Conservation (phyloP, 345 rosid genomes). For the Geranium rotundifolium region DNA sequence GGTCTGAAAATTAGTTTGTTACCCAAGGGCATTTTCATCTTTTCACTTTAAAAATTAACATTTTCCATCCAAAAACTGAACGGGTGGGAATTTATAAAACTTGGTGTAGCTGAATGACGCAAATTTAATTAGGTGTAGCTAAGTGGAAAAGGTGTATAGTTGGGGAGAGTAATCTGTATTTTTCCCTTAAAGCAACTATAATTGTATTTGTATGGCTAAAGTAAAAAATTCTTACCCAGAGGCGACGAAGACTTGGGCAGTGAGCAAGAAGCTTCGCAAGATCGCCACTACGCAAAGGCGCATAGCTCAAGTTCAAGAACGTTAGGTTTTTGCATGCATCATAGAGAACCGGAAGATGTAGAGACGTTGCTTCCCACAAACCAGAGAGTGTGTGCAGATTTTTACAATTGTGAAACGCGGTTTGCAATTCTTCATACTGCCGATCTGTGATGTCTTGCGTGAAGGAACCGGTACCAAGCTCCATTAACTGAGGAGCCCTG, state of each 20-base stretch:
- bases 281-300: slow-evolving; percentile 38
- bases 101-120: no score
- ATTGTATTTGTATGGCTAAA: neutral
- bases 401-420: slow-evolving; percentile 36
- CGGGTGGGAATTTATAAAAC: no score
- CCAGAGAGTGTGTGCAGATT: slow-evolving; percentile 44
- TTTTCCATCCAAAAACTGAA: no score
- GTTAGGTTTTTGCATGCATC: slow-evolving; percentile 37
- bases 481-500: slow-evolving; percentile 36
- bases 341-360: slow-evolving; percentile 37
- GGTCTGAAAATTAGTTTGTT: no score
- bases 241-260: slow-evolving; percentile 45
- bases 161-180: no score
- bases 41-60: no score
- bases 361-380: slow-evolving; percentile 37
- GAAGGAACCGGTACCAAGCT: slow-evolving; percentile 61
- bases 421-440: slow-evolving; percentile 29
- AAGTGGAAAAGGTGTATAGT: no score
- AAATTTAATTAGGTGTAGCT: no score
- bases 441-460: slow-evolving; percentile 26
- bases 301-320: slow-evolving; percentile 50
- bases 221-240: slow-evolving; percentile 39
- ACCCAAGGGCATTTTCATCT: no score
- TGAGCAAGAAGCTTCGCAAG: slow-evolving; percentile 42
- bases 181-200: neutral